Conservation (phyloP, 2,329 filamentous ascomycete species). For the Fusarium dlaminii region DNA sequence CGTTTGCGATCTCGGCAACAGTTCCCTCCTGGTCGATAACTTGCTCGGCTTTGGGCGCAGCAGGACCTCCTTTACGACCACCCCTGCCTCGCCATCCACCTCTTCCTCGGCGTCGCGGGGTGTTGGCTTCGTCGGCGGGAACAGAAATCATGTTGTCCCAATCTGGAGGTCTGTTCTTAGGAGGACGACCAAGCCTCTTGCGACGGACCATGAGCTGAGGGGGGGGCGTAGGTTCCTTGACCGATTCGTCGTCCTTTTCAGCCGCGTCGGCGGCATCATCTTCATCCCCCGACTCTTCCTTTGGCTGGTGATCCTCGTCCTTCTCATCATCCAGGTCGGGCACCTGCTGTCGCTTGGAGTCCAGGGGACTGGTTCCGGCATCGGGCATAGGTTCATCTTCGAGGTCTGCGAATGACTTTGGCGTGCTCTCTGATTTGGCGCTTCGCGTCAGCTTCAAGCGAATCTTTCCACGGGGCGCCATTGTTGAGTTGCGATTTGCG, state of each 20-base stretch:
- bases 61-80: slow-evolving; percentile 73
- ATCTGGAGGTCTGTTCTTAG: slow-evolving; percentile 84
- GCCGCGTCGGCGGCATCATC: slow-evolving; percentile 46
- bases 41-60: slow-evolving; percentile 81
- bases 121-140: slow-evolving; percentile 63
- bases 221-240: slow-evolving; percentile 63
- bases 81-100: slow-evolving; percentile 76
- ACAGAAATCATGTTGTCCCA: slow-evolving; percentile 73
- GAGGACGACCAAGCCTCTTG: slow-evolving; percentile 84
- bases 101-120: slow-evolving; percentile 71
- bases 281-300: slow-evolving; percentile 60
- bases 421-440: slow-evolving; percentile 52
- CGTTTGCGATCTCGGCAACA: slow-evolving; percentile 86
- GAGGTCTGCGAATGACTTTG: slow-evolving; percentile 53
- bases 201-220: slow-evolving; percentile 74
- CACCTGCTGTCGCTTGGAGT: slow-evolving; percentile 55
- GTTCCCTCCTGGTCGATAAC: slow-evolving; percentile 95
- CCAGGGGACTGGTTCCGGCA: slow-evolving; percentile 42
- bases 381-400: slow-evolving; percentile 50
- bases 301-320: slow-evolving; percentile 61
- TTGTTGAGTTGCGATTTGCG: slow-evolving; percentile 20
- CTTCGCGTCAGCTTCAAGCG: slow-evolving; percentile 48
- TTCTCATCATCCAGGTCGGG: slow-evolving; percentile 49
- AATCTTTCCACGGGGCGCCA: slow-evolving; percentile 45
- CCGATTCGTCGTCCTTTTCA: slow-evolving; percentile 52